Base-by-base conservation (phyloP, 306 rosid species). In the Mucuna pruriens region DNA sequence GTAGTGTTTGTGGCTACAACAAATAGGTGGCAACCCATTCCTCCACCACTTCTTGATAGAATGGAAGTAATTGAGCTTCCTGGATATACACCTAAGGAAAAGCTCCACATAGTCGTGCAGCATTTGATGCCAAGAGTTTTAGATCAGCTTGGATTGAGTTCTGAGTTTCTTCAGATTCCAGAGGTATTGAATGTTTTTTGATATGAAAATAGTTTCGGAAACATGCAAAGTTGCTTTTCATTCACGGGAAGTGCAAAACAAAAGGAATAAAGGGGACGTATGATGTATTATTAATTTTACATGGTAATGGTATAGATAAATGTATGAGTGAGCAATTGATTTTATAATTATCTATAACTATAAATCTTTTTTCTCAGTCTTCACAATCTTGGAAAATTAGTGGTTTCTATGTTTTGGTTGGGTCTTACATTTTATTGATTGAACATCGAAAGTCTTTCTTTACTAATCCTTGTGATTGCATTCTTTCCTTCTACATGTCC, bases 61-160 rank as follows among this genome's bases (percentile, higher is more conserved):
- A 96, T 96, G 99, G 99, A 96, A 89, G 97, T 96, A 72, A 96
- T 96, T 60, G 99, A 93, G 87, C 87, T 96, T 85, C 99, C 99
- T 77, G 98, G 98, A 83, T 96, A 93, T 81, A 96, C 97, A 75
- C 94, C 98, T 48, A 97, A 96, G 86, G 98, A 96, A 85, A 96
- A 96, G 84, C 91, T 96, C 29, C 91, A 85, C 87, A 96, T 96
- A 85, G 99, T 97, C 68, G 85, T 92, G 94, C 85, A 68, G 72
- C 97, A 96, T 92, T 88, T 96, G 84, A 92, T 96, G 77, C 99
- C 99, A 11, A 88, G 99, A 88, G 99, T 96, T 88, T 88, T 96
- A 82, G 97, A 90, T 48, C 97, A 93, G 87, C 97, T 90, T 83
- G 99, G 99, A 31, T 81, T 93, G 90, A 93, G 82, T 74, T 84